Percentiles rank a stretch among this genome's conserved stretches.
Evolutionary conservation across 345 rosid genomes (phyloP).

Genomic region (Theobroma cacao): DNA sequence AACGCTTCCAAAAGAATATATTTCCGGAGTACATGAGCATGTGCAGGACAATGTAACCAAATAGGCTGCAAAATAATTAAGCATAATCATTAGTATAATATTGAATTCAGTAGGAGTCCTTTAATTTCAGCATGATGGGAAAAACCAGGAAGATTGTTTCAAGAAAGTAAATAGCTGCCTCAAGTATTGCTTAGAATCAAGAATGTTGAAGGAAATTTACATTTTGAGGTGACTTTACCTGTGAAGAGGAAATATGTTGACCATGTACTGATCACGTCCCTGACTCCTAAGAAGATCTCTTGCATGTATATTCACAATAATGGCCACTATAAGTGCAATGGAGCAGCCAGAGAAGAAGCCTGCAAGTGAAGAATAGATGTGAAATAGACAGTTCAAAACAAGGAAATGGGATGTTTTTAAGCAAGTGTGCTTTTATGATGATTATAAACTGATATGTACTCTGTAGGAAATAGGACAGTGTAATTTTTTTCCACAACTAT

Average conservation of each 20-base stretch:
- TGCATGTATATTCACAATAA: constrained; percentile 50
- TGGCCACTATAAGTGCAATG: constrained; percentile 53
- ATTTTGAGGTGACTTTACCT: no score
- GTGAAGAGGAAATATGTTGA: constrained; percentile 71
- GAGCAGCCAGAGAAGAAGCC: constrained; percentile 69
- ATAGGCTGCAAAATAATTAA: constrained; percentile 46
- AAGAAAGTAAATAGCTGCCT: no score
- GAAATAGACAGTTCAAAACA: neutral
- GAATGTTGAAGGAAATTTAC: no score
- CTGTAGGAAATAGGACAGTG: no score
- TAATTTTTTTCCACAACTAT: neutral
- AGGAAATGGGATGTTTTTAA: neutral
- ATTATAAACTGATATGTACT: no score
- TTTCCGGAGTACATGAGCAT: constrained; percentile 59
- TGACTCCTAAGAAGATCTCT: constrained; percentile 40
- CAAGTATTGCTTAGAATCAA: no score
- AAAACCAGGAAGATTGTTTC: no score
- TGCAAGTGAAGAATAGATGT: constrained; percentile 16
- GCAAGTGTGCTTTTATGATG: no score
- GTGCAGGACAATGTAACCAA: constrained; percentile 64
- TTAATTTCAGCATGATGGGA: no score
- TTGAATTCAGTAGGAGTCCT: no score
- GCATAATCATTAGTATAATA: neutral
- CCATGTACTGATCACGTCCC: constrained; percentile 62
- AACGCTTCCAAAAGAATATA: constrained; percentile 67